phyloP scores from a whole-genome alignment of 2,329 filamentous ascomycete genomes.

The Nemania sp. region DNA sequence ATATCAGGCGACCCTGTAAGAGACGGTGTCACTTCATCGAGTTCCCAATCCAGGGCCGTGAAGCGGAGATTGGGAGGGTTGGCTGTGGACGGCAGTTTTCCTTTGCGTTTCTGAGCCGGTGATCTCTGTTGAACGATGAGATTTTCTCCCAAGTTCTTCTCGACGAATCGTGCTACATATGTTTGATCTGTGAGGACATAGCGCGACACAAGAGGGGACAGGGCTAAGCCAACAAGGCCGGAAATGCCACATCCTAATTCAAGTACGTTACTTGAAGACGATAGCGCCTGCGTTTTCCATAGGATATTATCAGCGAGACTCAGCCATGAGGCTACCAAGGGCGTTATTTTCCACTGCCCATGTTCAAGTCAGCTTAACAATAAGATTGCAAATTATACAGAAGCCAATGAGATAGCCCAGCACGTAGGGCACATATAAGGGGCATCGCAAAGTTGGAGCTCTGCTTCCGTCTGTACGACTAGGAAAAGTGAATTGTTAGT shows the following conservation, averaged over 20 bases:
- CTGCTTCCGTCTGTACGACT: no score
- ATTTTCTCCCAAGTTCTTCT: conserved; percentile 74
- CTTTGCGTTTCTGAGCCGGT: conserved; percentile 30
- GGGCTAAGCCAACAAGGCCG: conserved; percentile 71
- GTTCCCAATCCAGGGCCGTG: conserved; percentile 81
- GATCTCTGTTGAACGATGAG: conserved; percentile 8
- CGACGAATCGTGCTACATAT: conserved; percentile 79
- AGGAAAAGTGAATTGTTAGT: no score
- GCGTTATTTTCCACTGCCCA: conserved; percentile 77
- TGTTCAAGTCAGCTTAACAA: conserved; percentile 1
- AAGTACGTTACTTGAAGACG: conserved; percentile 61
- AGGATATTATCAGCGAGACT: conserved; percentile 65
- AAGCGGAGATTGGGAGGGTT: conserved; percentile 54
- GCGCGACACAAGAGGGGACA: conserved; percentile 61
- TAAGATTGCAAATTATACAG: no score
- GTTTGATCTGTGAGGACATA: conserved; percentile 87
- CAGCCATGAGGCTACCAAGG: conserved; percentile 81
- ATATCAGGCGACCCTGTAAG: conserved; percentile 43
- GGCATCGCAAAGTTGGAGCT: neutral
- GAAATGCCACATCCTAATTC: conserved; percentile 91
- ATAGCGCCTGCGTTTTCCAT: conserved; percentile 57
- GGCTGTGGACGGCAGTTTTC: conserved; percentile 15
- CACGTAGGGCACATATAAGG: neutral
- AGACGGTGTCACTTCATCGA: conserved; percentile 53
- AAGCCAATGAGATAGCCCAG: neutral